These are phyloP conservation scores for Colletotrichum simmondsii DNA, from an alignment of 2,329 filamentous ascomycete genomes.

Conservation along the genomic window DNA sequence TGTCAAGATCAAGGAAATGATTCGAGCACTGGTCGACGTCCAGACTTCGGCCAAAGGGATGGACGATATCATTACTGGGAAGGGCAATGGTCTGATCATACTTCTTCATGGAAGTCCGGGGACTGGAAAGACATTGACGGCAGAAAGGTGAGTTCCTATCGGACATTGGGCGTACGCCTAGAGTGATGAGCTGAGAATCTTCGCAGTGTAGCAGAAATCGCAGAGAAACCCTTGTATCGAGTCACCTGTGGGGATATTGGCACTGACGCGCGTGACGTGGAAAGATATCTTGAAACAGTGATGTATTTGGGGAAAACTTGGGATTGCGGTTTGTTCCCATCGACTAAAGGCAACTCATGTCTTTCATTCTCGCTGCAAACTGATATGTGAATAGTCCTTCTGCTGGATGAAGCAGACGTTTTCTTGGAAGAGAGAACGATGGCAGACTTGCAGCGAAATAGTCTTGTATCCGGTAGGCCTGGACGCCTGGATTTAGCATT, in stretches of 20 bases:
- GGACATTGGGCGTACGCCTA: too few relatives aligned
- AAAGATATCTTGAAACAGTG: too few relatives aligned
- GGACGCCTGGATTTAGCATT: too few relatives aligned
- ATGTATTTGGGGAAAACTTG: slow-evolving; percentile 45
- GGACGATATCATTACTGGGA: slow-evolving; percentile 46
- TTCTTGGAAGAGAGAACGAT: slow-evolving; percentile 39
- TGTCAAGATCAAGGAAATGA: too few relatives aligned
- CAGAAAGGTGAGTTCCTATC: slow-evolving; percentile 42
- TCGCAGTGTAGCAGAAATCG: slow-evolving; percentile 44
- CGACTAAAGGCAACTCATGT: too few relatives aligned
- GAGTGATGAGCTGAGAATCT: background rate
- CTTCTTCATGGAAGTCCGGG: slow-evolving; percentile 48
- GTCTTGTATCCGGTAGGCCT: slow-evolving; percentile 39
- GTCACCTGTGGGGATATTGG: slow-evolving; percentile 51
- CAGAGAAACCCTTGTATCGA: slow-evolving; percentile 46
- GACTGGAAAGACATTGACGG: slow-evolving; percentile 50
- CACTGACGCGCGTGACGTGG: slow-evolving; percentile 38
- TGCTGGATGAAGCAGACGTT: slow-evolving; percentile 44
- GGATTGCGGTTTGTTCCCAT: slow-evolving; percentile 44
- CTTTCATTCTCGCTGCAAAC: too few relatives aligned
- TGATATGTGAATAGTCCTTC: too few relatives aligned
- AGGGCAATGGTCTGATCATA: slow-evolving; percentile 48
- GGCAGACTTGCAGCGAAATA: slow-evolving; percentile 70
- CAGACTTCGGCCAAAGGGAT: slow-evolving; percentile 36
- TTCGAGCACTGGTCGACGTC: slow-evolving; percentile 41